These are phyloP conservation scores for Citrus medica DNA, from an alignment of 345 rosid species.

Conservation along the genomic window DNA sequence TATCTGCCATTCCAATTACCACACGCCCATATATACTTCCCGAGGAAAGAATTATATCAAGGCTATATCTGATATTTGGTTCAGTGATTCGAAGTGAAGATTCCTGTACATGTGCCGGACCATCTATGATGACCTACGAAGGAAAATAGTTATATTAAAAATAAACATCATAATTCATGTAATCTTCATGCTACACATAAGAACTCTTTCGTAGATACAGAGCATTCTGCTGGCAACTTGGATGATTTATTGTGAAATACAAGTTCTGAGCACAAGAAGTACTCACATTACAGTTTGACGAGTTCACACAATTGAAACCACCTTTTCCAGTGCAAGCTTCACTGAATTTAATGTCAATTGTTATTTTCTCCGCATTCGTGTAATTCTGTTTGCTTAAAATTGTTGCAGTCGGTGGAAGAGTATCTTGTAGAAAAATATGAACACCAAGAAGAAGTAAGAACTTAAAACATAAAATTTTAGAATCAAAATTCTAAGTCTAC, in stretches of 20 bases:
- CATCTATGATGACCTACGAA: slow-evolving; percentile 35
- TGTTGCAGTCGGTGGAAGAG: slow-evolving; percentile 46
- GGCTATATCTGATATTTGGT: slow-evolving; percentile 31
- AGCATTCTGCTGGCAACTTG: background rate
- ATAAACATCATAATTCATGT: background rate
- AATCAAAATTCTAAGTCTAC: background rate
- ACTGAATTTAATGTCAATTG: slow-evolving; percentile 38
- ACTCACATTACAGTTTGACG: slow-evolving; percentile 52
- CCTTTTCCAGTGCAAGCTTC: slow-evolving; percentile 46
- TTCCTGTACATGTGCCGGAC: slow-evolving; percentile 35
- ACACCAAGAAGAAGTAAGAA: background rate
- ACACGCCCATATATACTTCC: slow-evolving; percentile 26
- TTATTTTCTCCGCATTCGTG: slow-evolving; percentile 36
- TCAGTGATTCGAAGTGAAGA: slow-evolving; percentile 29
- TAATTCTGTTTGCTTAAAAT: slow-evolving; percentile 36
- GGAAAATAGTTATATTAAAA: background rate
- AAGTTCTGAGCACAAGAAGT: background rate
- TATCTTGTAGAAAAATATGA: slow-evolving; percentile 25
- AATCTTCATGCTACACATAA: background rate
- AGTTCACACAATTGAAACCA: slow-evolving; percentile 48
- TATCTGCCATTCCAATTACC: slow-evolving; percentile 35
- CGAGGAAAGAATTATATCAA: slow-evolving; percentile 25
- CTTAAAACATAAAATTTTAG: background rate
- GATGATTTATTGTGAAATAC: background rate
- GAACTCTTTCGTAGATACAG: background rate